Evolutionary conservation across 2,329 filamentous ascomycete species (phyloP), one percentile per base, ranked within the genome.

Genomic region (Aspergillus pseudotamarii): DNA sequence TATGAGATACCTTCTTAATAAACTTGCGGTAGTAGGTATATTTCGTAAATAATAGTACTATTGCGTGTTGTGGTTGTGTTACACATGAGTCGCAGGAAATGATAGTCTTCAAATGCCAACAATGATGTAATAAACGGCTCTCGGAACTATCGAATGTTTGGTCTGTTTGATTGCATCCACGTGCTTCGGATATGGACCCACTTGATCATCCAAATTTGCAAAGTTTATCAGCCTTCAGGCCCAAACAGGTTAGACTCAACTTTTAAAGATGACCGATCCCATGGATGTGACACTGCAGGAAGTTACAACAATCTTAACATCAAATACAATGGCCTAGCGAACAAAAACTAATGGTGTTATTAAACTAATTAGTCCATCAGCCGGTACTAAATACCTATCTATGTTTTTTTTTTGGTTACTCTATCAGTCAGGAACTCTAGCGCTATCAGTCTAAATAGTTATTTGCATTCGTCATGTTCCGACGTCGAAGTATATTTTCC

Each of bases 191-290:
- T 34, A 34, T 19, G 12, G 63, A 61, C 62, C 67, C 67, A 68
- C 66, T 62, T 59, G 63, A 68, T 68, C 66, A 65, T 54, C 61
- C 62, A 66, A 56, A 46, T 62, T 58, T 60, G 62, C 62, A 68
- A 65, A 66, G 65, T 66, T 64, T 65, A 69, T 68, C 63, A 68
- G 63, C 38, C 54, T 54, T 61, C 63, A 64, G 50, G 16, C 51
- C 63, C 26, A 26, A 63, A 63, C 2, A 6, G 23, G 67, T 62
- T 65, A 65, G 61, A 23, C 38, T 28, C 26, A n/a, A 23, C 46
- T 50, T 45, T 65, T 63, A 63, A 64, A 64, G 60, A 61, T 66
- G 63, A 65, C 63, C 60, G 63, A 57, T 59, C 59, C 64, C 64
- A 60, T 59, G 54, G 65, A 62, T 64, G 45, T 61, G 58, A 59